A percentile compares a stretch with the other conserved stretches of the same genome.
Evolutionary conservation across 257 asterid species (phyloP).

Genomic region (Prunella vulgaris): DNA sequence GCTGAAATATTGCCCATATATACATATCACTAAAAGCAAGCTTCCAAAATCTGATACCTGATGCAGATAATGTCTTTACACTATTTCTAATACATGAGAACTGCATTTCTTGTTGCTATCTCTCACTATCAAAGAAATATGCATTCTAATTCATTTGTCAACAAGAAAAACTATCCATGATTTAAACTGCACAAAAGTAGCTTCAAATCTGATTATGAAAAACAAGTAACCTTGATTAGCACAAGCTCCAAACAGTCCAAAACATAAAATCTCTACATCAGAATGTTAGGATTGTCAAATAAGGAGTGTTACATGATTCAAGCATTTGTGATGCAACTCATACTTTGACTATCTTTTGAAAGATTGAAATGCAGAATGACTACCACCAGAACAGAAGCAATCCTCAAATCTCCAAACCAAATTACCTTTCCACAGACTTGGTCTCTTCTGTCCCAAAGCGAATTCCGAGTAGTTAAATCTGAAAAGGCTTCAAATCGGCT

Average conservation of each 20-base stretch:
- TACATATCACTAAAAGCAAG: neutral
- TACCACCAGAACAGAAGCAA: neutral
- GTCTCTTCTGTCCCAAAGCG: neutral
- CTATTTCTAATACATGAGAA: neutral
- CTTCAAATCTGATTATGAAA: neutral
- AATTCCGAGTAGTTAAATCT: neutral
- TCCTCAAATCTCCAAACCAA: neutral
- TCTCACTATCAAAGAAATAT: neutral
- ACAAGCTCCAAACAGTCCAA: neutral
- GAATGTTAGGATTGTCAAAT: neutral
- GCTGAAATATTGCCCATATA: too few species aligned
- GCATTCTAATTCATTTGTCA: neutral
- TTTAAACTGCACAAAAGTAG: neutral
- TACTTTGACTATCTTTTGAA: neutral
- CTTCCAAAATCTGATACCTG: neutral
- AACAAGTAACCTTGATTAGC: neutral
- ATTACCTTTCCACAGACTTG: neutral
- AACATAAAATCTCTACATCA: neutral
- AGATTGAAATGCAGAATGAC: neutral
- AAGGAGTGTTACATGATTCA: neutral
- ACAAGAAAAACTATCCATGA: neutral
- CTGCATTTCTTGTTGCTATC: neutral
- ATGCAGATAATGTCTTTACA: conserved; percentile 1
- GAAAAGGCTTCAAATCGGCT: neutral
- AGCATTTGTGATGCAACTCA: neutral